Evolutionary conservation across 805 yeast genomes (phyloP).

Genomic region (Wickerhamiella hasegawae): DNA sequence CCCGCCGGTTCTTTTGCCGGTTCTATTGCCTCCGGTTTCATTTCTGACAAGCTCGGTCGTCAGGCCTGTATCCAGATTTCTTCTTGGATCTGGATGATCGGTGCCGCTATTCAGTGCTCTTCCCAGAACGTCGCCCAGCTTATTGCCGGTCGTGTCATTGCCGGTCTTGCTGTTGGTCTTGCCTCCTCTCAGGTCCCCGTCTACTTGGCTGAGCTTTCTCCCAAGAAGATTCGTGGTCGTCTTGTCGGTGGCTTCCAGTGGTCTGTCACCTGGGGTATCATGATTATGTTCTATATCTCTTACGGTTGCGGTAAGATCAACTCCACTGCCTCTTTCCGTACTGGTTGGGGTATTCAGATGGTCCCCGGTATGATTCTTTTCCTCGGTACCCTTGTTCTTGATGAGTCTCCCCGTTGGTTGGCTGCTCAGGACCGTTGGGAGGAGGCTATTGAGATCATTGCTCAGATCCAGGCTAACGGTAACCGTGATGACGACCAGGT

Average conservation of each 20-base stretch:
- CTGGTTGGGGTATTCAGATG: constrained; percentile 46
- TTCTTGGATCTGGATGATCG: constrained; percentile 41
- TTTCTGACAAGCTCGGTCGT: constrained; percentile 43
- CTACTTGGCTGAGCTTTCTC: constrained; percentile 48
- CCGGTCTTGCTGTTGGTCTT: constrained; percentile 52
- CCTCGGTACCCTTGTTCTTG: constrained; percentile 25
- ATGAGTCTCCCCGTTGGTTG: constrained; percentile 30
- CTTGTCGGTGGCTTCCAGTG: constrained; percentile 49
- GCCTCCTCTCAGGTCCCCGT: constrained; percentile 55
- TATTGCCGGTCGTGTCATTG: constrained; percentile 39
- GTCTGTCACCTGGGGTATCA: constrained; percentile 46
- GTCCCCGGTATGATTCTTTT: constrained; percentile 34
- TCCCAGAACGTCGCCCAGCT: constrained; percentile 29
- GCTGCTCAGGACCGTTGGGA: constrained; percentile 34
- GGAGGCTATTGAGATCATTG: constrained; percentile 25
- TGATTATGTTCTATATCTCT: constrained; percentile 42
- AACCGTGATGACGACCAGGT: constrained; percentile 26
- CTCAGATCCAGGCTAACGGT: constrained; percentile 21
- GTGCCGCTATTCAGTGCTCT: constrained; percentile 39
- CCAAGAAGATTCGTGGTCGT: constrained; percentile 42
- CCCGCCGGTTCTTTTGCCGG: constrained; percentile 67
- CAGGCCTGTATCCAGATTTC: constrained; percentile 36
- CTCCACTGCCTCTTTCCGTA: constrained; percentile 39
- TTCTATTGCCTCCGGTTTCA: constrained; percentile 35
- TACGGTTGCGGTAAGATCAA: constrained; percentile 29